phyloP scores from a whole-genome alignment of 2,329 filamentous ascomycete species.

The Berkeleyomyces basicola region DNA sequence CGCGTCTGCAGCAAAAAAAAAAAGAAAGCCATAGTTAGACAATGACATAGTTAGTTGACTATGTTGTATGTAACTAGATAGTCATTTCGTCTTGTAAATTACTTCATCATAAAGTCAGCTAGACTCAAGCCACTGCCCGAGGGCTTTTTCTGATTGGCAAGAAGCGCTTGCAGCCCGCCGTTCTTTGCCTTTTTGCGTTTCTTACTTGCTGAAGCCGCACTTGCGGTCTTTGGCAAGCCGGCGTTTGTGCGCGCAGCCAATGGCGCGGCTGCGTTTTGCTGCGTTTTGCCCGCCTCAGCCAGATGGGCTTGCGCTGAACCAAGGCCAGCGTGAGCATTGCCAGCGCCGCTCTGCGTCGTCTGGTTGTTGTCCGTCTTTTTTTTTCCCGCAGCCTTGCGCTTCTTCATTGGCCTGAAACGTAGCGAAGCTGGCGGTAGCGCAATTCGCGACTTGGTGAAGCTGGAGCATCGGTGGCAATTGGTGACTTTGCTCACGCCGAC shows the following conservation, averaged over 20 bases:
- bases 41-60: neutral
- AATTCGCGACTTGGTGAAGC: conserved; percentile 3
- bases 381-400: neutral
- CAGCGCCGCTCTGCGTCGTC: conserved; percentile 13
- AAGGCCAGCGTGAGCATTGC: conserved; percentile 8
- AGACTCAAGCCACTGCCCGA: conserved; percentile 27
- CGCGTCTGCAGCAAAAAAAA: neutral
- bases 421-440: conserved; percentile 1
- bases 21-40: neutral
- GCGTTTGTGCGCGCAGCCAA: conserved; percentile 28
- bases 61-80: neutral
- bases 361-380: conserved; percentile 7
- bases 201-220: conserved; percentile 33
- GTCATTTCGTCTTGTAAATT: neutral
- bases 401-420: neutral
- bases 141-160: conserved; percentile 31
- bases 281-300: conserved; percentile 8
- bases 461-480: conserved; percentile 4
- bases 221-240: neutral
- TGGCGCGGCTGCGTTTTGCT: conserved; percentile 19
- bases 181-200: conserved; percentile 50
- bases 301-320: conserved; percentile 13
- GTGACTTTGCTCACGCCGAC: conserved; percentile 1
- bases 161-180: conserved; percentile 46
- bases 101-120: conserved; percentile 36